phyloP scores from a whole-genome alignment of 2,329 filamentous ascomycete species.

The Thielaviopsis ethacetica region DNA sequence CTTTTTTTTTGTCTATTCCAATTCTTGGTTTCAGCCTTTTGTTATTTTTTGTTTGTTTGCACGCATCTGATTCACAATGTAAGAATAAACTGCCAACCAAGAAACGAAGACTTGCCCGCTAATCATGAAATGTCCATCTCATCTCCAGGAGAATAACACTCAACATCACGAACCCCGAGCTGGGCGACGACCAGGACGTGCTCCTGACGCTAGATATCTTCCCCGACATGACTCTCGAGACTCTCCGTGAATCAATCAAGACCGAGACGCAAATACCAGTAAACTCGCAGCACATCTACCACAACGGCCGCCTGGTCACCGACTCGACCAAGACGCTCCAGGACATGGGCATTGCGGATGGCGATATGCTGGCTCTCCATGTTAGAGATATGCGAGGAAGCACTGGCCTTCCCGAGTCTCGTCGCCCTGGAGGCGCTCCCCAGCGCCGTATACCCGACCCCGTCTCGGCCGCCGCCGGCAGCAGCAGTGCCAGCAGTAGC shows the following conservation, averaged over 20 bases:
- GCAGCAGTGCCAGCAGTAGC: constrained; percentile 17
- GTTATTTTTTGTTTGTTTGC: not conserved
- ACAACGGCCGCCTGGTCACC: constrained; percentile 68
- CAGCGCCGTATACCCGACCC: constrained; percentile 19
- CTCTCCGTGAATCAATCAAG: constrained; percentile 76
- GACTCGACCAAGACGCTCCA: constrained; percentile 70
- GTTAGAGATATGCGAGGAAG: constrained; percentile 44
- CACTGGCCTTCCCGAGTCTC: constrained; percentile 22
- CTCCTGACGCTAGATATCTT: constrained; percentile 71
- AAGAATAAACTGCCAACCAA: not conserved
- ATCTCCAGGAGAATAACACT: constrained; percentile 65
- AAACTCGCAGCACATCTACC: constrained; percentile 66
- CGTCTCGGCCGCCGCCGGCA: constrained; percentile 16
- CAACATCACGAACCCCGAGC: constrained; percentile 61
- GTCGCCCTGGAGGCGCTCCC: constrained; percentile 16
- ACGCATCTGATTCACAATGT: not conserved
- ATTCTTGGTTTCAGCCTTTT: not conserved
- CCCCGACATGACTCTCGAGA: constrained; percentile 64
- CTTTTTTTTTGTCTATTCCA: not conserved
- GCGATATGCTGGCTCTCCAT: constrained; percentile 83
- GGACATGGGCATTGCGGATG: constrained; percentile 64
- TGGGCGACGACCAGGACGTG: constrained; percentile 46
- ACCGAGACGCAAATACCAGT: constrained; percentile 63
- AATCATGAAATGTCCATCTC: not conserved
- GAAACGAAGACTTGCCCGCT: not conserved